Conservation (phyloP, 2,329 filamentous ascomycete species). For the Lachnellula arida region DNA sequence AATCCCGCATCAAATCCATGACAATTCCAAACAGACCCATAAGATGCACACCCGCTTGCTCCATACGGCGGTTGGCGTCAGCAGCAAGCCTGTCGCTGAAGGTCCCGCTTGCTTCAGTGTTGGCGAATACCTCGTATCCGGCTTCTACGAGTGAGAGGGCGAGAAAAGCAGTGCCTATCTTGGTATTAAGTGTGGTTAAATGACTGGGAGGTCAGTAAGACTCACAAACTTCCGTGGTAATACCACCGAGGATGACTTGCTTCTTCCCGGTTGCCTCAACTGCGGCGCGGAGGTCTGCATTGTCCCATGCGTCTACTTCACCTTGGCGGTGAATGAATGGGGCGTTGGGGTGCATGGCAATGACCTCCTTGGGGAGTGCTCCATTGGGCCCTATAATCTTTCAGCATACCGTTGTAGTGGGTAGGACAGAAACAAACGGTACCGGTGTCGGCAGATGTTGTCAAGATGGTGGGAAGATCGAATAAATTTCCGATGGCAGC, state of each 20-base stretch:
- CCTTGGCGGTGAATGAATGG: conserved; percentile 64
- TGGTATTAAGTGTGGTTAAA: background rate
- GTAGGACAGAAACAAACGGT: background rate
- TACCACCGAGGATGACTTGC: conserved; percentile 68
- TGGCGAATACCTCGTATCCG: conserved; percentile 70
- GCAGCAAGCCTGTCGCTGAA: conserved; percentile 56
- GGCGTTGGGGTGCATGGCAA: conserved; percentile 59
- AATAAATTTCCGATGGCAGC: conserved; percentile 62
- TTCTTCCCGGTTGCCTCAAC: conserved; percentile 60
- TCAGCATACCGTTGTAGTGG: background rate
- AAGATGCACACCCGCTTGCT: conserved; percentile 57
- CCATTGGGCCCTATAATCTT: conserved; percentile 58
- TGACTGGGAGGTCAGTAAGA: conserved; percentile 2
- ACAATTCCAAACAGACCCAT: conserved; percentile 29
- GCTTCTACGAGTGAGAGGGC: conserved; percentile 66
- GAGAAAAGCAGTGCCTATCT: conserved; percentile 59
- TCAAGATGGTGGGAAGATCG: conserved; percentile 63
- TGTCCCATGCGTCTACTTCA: conserved; percentile 76
- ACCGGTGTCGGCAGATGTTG: conserved; percentile 60
- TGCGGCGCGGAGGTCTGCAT: conserved; percentile 60
- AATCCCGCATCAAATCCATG: conserved; percentile 30
- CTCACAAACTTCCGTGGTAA: conserved; percentile 68
- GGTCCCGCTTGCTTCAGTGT: conserved; percentile 67
- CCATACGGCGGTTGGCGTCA: conserved; percentile 63
- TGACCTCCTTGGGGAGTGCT: conserved; percentile 63